A percentile compares a stretch with the other conserved stretches of the same genome.
Conservation (phyloP, 2,329 filamentous ascomycete species). For the Stylonectria norvegica region DNA sequence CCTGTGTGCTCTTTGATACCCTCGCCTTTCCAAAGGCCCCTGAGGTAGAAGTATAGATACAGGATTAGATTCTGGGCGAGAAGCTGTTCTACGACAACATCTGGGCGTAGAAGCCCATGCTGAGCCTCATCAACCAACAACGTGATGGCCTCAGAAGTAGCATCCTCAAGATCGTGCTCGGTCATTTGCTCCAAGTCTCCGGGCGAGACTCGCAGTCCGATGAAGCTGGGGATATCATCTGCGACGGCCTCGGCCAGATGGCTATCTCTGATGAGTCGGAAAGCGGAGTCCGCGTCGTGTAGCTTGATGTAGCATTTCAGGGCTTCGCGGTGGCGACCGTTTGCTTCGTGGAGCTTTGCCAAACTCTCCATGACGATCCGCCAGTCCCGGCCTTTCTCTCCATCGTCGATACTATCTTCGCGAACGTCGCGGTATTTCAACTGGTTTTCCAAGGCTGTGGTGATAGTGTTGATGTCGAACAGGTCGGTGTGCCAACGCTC, state of each 20-base stretch:
- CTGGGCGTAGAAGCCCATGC: slow-evolving; percentile 77
- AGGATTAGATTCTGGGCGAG: slow-evolving; percentile 62
- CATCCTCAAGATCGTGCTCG: slow-evolving; percentile 68
- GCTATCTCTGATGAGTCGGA: slow-evolving; percentile 79
- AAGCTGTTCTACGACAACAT: slow-evolving; percentile 75
- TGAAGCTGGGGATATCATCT: slow-evolving; percentile 86
- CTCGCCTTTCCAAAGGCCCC: slow-evolving; percentile 78
- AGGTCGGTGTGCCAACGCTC: slow-evolving; percentile 81
- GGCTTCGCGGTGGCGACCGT: slow-evolving; percentile 77
- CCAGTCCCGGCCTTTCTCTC: slow-evolving; percentile 76
- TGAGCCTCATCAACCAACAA: slow-evolving; percentile 88
- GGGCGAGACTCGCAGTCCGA: slow-evolving; percentile 78
- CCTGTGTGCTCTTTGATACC: slow-evolving; percentile 53
- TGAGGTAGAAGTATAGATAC: slow-evolving; percentile 90
- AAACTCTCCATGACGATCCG: slow-evolving; percentile 82
- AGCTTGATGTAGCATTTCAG: slow-evolving; percentile 84
- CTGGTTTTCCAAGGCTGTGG: slow-evolving; percentile 76
- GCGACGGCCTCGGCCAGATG: slow-evolving; percentile 86
- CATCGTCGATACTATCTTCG: slow-evolving; percentile 72
- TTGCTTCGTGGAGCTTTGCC: slow-evolving; percentile 78
- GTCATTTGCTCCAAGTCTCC: slow-evolving; percentile 64
- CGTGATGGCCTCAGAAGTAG: slow-evolving; percentile 78
- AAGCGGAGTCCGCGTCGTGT: slow-evolving; percentile 86
- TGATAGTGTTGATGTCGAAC: slow-evolving; percentile 74
- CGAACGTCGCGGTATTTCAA: slow-evolving; percentile 71